These are phyloP conservation scores for Dionaea muscipula DNA, from an alignment of 179 eudicot species.

Conservation along the genomic window DNA sequence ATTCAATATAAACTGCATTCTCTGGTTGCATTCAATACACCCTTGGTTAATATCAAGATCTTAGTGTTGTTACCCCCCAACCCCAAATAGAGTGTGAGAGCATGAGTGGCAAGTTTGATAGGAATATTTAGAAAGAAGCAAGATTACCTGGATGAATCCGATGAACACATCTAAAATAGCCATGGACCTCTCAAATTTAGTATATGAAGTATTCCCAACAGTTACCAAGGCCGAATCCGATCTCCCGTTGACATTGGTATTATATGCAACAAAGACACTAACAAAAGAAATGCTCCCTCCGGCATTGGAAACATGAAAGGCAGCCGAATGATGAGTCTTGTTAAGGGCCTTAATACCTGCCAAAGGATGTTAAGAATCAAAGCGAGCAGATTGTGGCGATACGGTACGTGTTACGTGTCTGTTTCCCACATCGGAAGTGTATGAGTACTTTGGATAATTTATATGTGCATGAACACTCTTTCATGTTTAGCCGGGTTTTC, in stretches of 20 bases:
- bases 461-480: too few species aligned
- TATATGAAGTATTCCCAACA: slow-evolving; percentile 57
- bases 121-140: not conserved
- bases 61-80: too few species aligned
- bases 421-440: too few species aligned
- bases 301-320: slow-evolving; percentile 17
- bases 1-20: too few species aligned
- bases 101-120: too few species aligned
- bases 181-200: slow-evolving; percentile 73
- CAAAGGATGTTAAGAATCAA: slow-evolving; percentile 6
- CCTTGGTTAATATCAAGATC: too few species aligned
- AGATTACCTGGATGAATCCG: slow-evolving; percentile 64
- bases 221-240: slow-evolving; percentile 30
- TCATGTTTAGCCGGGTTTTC: too few species aligned
- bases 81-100: too few species aligned
- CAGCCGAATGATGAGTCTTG: slow-evolving; percentile 30
- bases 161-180: slow-evolving; percentile 58
- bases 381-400: too few species aligned
- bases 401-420: too few species aligned
- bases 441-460: too few species aligned
- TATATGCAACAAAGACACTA: slow-evolving; percentile 64
- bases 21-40: too few species aligned
- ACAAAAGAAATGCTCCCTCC: slow-evolving; percentile 44
- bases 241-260: slow-evolving; percentile 29
- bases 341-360: slow-evolving; percentile 68